These are phyloP conservation scores for Cutaneotrichosporon mucoides DNA, from an alignment of 1,284 basidiomycete species.

Conservation along the genomic window DNA sequence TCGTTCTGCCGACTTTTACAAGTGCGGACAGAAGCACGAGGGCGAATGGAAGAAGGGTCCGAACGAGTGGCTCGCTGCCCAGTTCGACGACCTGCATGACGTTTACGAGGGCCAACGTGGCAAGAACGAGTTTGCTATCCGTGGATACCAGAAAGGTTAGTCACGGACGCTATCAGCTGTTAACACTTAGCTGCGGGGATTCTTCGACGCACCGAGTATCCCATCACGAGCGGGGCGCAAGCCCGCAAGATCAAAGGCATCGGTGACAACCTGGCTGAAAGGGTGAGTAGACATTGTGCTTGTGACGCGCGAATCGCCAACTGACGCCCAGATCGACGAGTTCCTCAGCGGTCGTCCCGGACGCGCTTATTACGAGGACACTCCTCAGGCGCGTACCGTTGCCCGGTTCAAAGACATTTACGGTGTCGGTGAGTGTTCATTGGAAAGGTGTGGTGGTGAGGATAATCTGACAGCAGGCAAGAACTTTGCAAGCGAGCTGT, in stretches of 20 bases:
- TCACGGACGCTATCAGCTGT: background rate
- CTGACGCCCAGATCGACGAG: constrained; percentile 49
- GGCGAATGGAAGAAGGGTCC: constrained; percentile 28
- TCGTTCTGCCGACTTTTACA: constrained; percentile 26
- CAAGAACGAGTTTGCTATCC: constrained; percentile 40
- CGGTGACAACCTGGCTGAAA: constrained; percentile 67
- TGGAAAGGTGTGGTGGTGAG: too few relatives aligned
- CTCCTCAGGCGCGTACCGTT: constrained; percentile 30
- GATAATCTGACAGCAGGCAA: too few relatives aligned
- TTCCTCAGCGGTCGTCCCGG: constrained; percentile 36
- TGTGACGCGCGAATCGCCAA: too few relatives aligned
- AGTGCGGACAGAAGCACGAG: constrained; percentile 36
- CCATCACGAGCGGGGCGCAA: constrained; percentile 61
- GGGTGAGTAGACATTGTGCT: constrained; percentile 55
- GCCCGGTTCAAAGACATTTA: constrained; percentile 71
- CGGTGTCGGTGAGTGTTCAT: constrained; percentile 70
- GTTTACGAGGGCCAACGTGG: constrained; percentile 37
- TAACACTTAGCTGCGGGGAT: constrained; percentile 33
- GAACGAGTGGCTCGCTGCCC: constrained; percentile 44
- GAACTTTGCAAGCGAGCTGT: constrained; percentile 66
- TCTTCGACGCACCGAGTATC: constrained; percentile 52
- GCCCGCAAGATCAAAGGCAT: constrained; percentile 63
- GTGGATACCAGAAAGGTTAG: constrained; percentile 35
- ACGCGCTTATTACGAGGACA: constrained; percentile 41
- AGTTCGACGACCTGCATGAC: constrained; percentile 41